Base-by-base conservation (phyloP, 2,329 filamentous ascomycete species). In the Claviceps sp. region DNA sequence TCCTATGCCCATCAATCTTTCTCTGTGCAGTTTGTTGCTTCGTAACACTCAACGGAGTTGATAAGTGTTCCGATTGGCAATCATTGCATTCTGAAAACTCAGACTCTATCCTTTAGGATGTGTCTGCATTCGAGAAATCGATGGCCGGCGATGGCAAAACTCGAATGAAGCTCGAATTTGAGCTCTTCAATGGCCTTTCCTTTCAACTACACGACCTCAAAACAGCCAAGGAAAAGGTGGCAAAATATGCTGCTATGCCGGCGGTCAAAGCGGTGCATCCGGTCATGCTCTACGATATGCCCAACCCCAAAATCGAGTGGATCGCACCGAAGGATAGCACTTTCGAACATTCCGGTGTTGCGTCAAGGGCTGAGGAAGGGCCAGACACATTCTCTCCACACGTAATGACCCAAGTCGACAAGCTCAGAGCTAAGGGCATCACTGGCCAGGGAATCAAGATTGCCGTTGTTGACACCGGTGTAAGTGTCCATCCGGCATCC, bases 351-450 rank as follows among this genome's bases (percentile, higher is more conserved):
- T 46, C 40, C 26, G 56, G 54, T 5, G 52, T 56, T 3, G 49
- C 53, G 14, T 63, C 57, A 22, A 55, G 55, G 8, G 58, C 52
- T 17, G 57, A 62, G 9, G 52, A 55, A 4, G 29, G 40, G 8
- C 46, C 20, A 0, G 71, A 75, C 52, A 68, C 62, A 0, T 75
- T 73, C 53, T 65, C 69, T n/a, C 70, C 76, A 1, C 77, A 80
- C 50, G 59, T 75, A 54, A 77, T 78, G 74, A 78, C 75, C 2
- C 76, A 79, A 62, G 71, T 80, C 17, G 71, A 77, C 60, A 71
- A 73, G 68, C 66, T 80, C 39, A 68, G 68, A 37, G 70, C 69
- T 13, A 62, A 72, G 52, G 75, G 74, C 1, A 56, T 73, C 51
- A 72, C 68, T 0, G 77, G 77, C 39, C 70, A 71, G 56, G 76